A percentile compares a stretch with the other conserved stretches of the same genome.
These are phyloP conservation scores for Asclepias syriaca DNA, from an alignment of 257 asterid genomes.

Conservation along the genomic window DNA sequence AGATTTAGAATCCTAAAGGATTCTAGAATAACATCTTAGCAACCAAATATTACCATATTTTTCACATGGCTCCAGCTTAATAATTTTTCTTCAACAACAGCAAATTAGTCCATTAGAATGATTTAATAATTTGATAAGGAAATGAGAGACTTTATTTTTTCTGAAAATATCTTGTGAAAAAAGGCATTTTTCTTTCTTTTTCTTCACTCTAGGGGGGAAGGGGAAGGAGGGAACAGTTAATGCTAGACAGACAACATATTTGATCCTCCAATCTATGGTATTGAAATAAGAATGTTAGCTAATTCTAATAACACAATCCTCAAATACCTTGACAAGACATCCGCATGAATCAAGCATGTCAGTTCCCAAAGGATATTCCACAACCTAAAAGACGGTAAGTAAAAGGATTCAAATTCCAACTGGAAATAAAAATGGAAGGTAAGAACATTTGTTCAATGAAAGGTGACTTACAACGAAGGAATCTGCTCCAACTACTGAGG, in stretches of 20 bases:
- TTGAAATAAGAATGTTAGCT: not conserved
- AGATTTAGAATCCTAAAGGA: not conserved
- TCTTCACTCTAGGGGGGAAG: not conserved
- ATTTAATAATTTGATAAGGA: not conserved
- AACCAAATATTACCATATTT: not conserved
- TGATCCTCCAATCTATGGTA: not conserved
- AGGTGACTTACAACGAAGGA: constrained; percentile 66
- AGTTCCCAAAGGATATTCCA: constrained; percentile 84
- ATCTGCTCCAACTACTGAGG: constrained; percentile 73
- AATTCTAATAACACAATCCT: not conserved
- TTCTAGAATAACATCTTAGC: not conserved
- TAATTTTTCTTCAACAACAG: not conserved
- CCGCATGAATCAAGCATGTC: constrained; percentile 82
- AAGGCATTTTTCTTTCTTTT: too few relatives aligned
- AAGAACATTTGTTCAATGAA: not conserved
- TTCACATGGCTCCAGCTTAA: not conserved
- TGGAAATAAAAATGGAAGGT: not conserved
- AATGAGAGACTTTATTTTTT: not conserved
- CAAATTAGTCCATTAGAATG: not conserved
- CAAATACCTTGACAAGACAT: constrained; percentile 65
- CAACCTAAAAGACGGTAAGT: constrained; percentile 41
- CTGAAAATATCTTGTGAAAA: constrained; percentile 42
- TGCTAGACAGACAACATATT: not conserved
- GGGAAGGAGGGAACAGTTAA: not conserved
- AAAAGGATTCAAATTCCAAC: not conserved